Evolutionary conservation across 768 basidiomycete species (phyloP).

Genomic region (Phylloporus scabripes): DNA sequence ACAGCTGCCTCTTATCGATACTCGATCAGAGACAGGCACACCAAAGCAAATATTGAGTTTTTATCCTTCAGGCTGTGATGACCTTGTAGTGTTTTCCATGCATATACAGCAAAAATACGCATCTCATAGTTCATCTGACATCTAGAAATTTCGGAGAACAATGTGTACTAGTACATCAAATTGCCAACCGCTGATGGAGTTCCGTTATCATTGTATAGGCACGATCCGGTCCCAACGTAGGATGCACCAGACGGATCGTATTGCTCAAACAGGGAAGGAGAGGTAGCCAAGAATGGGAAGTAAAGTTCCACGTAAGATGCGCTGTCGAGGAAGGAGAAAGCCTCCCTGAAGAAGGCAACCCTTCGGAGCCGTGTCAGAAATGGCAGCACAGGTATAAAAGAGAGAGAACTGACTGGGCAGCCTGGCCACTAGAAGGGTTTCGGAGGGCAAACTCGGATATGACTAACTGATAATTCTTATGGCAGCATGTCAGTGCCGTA

Average conservation of each 20-base stretch:
- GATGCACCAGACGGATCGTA: conserved; percentile 15
- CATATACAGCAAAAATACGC: background rate
- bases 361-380: conserved; percentile 14
- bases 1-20: too few species aligned
- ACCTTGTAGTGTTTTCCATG: background rate
- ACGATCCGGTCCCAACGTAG: conserved; percentile 27
- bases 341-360: conserved; percentile 30
- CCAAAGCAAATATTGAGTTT: background rate
- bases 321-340: conserved; percentile 31
- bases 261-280: conserved; percentile 20
- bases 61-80: background rate
- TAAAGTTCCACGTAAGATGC: conserved; percentile 31
- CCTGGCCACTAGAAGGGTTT: conserved; percentile 29
- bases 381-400: background rate
- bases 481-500: conserved; percentile 1
- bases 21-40: background rate
- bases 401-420: conserved; percentile 23
- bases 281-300: conserved; percentile 34
- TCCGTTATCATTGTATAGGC: conserved; percentile 31
- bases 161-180: conserved; percentile 14
- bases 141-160: background rate
- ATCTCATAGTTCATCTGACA: background rate
- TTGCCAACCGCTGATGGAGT: conserved; percentile 21
- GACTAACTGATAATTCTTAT: conserved; percentile 23
- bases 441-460: conserved; percentile 32